These are phyloP conservation scores for Chimonanthus salicifolius DNA, from an alignment of 164 flowering plant genomes.

Conservation along the genomic window DNA sequence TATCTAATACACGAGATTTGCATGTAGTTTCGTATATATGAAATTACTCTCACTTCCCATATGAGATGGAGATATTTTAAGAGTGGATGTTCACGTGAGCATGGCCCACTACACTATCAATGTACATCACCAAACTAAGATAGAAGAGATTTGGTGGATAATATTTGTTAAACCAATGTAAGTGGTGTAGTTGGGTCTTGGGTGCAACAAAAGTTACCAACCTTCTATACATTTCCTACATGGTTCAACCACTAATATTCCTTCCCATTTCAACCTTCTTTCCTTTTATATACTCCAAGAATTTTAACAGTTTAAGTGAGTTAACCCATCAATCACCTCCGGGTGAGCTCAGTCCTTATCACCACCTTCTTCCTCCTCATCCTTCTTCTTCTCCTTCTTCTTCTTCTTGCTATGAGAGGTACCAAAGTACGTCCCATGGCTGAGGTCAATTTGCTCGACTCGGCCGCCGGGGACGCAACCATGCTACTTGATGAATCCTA, in stretches of 20 bases:
- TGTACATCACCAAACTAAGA: too few relatives aligned
- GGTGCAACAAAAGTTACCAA: conserved; percentile 23
- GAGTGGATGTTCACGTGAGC: too few relatives aligned
- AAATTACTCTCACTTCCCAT: too few relatives aligned
- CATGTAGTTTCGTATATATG: too few relatives aligned
- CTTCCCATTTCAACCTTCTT: neutral
- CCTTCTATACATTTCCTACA: neutral
- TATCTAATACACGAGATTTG: too few relatives aligned
- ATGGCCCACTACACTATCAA: too few relatives aligned
- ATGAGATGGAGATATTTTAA: too few relatives aligned
- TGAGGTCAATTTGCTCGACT: conserved; percentile 6
- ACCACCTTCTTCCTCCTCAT: neutral
- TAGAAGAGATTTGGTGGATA: neutral
- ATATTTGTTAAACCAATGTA: neutral
- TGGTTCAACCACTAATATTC: conserved; percentile 22
- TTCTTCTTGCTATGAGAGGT: conserved; percentile 11
- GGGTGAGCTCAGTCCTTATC: neutral
- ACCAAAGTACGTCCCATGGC: conserved; percentile 19
- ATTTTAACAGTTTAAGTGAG: neutral
- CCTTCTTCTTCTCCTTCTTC: too few relatives aligned
- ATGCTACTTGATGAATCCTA: neutral
- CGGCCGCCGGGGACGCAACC: neutral
- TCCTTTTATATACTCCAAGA: neutral
- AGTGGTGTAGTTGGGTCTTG: conserved; percentile 5
- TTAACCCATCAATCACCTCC: neutral